Evolutionary conservation across 257 asterid species (phyloP).

Genomic region (Salvia hispanica): DNA sequence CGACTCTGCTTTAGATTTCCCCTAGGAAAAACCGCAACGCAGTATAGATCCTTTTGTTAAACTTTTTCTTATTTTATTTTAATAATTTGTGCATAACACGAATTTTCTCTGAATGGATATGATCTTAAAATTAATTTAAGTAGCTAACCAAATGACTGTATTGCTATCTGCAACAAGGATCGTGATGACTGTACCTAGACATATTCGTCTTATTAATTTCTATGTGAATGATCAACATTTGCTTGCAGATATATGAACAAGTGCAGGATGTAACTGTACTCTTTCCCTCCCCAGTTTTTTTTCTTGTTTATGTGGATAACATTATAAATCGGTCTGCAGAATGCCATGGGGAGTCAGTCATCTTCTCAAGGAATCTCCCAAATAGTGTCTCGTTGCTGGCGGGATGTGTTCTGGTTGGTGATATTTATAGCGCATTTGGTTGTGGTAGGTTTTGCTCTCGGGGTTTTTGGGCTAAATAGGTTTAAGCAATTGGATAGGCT

Average conservation of each 20-base stretch:
- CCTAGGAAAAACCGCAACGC: background rate
- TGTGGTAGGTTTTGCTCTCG: constrained; percentile 76
- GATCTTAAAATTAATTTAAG: background rate
- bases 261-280: background rate
- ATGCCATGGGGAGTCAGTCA: constrained; percentile 50
- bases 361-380: constrained; percentile 51
- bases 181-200: background rate
- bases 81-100: background rate
- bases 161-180: constrained; percentile 18
- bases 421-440: constrained; percentile 69
- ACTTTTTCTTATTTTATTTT: background rate
- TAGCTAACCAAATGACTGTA: constrained; percentile 14
- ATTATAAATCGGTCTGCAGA: constrained; percentile 51
- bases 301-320: constrained; percentile 21
- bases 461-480: constrained; percentile 83
- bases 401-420: constrained; percentile 88
- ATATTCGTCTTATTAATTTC: background rate
- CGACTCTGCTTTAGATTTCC: background rate
- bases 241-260: constrained; percentile 3
- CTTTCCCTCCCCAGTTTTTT: background rate
- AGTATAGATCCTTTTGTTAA: background rate
- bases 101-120: constrained; percentile 9
- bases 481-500: constrained; percentile 81
- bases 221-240: constrained; percentile 6
- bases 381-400: constrained; percentile 70